phyloP scores from a whole-genome alignment of 2,329 filamentous ascomycete species.

The Cercospora zeina region DNA sequence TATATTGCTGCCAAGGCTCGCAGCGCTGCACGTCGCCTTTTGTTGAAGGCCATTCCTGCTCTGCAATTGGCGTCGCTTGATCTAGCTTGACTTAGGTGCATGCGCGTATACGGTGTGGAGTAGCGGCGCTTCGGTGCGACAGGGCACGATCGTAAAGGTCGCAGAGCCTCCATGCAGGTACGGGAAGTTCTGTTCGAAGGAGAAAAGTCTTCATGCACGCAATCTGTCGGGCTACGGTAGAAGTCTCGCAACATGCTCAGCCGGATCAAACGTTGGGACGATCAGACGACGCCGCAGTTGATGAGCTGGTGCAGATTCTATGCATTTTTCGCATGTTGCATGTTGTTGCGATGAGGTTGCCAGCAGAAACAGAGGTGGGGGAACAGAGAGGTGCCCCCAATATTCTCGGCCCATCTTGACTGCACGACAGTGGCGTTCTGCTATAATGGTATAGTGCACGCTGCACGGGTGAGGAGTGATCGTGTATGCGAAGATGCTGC shows the following conservation, averaged over 20 bases:
- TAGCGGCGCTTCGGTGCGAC: slow-evolving; percentile 10
- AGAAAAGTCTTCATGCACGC: background rate
- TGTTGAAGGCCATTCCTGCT: background rate
- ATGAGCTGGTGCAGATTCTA: background rate
- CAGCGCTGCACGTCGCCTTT: background rate
- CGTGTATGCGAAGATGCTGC: background rate
- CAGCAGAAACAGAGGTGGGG: background rate
- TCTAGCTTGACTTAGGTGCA: slow-evolving; percentile 1
- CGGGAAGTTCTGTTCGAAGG: background rate
- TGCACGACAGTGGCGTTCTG: background rate
- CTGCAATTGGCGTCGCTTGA: slow-evolving; percentile 13
- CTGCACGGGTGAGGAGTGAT: background rate
- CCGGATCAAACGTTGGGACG: background rate
- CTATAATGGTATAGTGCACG: background rate
- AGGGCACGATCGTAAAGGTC: slow-evolving; percentile 2
- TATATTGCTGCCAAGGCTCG: slow-evolving; percentile 18
- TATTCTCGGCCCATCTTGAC: background rate
- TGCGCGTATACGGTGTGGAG: slow-evolving; percentile 3
- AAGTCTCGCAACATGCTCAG: background rate
- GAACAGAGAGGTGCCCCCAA: background rate
- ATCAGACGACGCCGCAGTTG: background rate
- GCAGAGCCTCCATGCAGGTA: background rate
- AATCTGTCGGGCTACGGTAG: background rate
- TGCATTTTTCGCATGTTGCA: background rate
- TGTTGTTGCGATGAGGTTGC: background rate